Base-by-base conservation (phyloP, 2,329 filamentous ascomycete genomes). In the Lasiodiplodia citricola region DNA sequence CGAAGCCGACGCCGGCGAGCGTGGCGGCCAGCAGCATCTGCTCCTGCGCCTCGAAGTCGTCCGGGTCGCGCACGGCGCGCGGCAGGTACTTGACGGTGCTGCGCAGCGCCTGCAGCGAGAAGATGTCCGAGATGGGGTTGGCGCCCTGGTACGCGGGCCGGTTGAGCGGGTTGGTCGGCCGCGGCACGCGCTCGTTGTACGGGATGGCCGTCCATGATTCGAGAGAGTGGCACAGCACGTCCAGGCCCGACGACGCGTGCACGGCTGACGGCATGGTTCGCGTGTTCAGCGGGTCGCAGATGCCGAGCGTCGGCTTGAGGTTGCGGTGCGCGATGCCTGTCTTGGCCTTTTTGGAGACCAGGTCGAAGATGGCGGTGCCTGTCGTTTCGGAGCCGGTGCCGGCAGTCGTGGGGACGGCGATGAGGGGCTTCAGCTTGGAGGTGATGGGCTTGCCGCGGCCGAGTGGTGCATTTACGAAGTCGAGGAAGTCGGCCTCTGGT, bases 171-270 rank as follows among this genome's bases (percentile, higher is more conserved):
- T 99, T 98, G 4, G 88, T 82, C 0, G 96, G 96, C 2, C 95
- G 86, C 0, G 96, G 96, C 0, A 86, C 88, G 63, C 96, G 90
- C 84, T 97, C 91, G 74, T 92, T 87, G 83, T 93, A 99, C 0
- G 96, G 96, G 71, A 99, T 98, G 2, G 96, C 96, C 0, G 96
- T 99, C 93, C 95, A 99, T 4, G 92, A 96, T 80, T 99, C 96
- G 50, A 99, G 89, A 14, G 92, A 91, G 82, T 99, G 96, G 80
- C 95, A 99, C 47, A 99, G 87, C 2, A 99, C 96, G 76, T 99
- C 96, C 1, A 99, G 87, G 1, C 96, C 96, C 0, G 94, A 97
- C 28, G 91, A 90, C 3, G 96, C 93, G 81, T 96, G 94, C 25
- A 99, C 96, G 47, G 95, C 93, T 0, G 93, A 88, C 0, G 96